Conservation (phyloP, 139 green algal species). For the Pleodorina starrii region DNA sequence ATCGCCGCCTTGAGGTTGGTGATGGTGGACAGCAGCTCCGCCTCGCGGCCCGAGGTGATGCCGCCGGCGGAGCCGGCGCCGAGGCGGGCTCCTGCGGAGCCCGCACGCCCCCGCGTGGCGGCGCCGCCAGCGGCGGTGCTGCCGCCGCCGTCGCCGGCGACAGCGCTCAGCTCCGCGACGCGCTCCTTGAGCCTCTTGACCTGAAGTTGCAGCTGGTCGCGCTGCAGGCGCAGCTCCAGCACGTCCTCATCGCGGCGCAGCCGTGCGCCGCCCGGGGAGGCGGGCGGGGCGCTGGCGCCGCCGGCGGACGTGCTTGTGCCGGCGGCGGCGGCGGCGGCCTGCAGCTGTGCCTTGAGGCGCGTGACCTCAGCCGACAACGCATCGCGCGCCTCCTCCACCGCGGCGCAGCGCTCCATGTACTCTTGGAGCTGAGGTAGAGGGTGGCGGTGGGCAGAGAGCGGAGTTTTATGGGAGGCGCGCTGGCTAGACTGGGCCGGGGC, state of each 20-base stretch:
- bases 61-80: not conserved
- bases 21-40: conserved; percentile 79
- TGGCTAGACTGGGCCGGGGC: not conserved
- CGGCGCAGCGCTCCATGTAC: conserved; percentile 56
- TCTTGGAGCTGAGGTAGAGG: conserved; percentile 60
- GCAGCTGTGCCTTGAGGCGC: not conserved
- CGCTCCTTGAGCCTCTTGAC: conserved; percentile 60
- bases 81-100: not conserved
- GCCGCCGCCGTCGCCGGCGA: too few relatives aligned
- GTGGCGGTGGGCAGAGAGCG: too few relatives aligned
- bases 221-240: conserved; percentile 68
- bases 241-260: conserved; percentile 48
- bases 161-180: conserved; percentile 66
- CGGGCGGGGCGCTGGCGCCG: not conserved
- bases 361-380: conserved; percentile 60
- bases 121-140: not conserved
- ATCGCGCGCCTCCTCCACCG: conserved; percentile 67
- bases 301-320: not conserved
- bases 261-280: conserved; percentile 5
- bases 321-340: conserved; percentile 1
- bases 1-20: conserved; percentile 79
- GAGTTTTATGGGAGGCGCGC: too few relatives aligned
- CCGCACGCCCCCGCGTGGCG: not conserved
- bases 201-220: conserved; percentile 69
- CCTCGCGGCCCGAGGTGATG: conserved; percentile 61